These are phyloP conservation scores for Tubosaeta sp. DNA, from an alignment of 768 basidiomycete genomes.

Conservation along the genomic window DNA sequence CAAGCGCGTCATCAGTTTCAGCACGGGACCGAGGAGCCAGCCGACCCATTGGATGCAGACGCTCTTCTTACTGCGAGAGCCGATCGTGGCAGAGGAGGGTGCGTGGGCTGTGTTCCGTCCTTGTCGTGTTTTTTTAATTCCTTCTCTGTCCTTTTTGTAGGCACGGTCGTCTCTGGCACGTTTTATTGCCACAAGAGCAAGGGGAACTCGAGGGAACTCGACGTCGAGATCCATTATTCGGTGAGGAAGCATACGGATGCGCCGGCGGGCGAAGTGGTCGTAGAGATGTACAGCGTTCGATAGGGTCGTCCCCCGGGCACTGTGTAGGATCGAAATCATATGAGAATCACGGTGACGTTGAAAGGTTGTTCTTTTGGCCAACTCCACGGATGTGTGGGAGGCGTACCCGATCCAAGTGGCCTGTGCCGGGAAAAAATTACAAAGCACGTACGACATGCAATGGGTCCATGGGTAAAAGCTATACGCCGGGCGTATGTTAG, in stretches of 20 bases:
- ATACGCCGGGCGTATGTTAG: neutral
- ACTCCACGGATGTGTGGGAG: neutral
- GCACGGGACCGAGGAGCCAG: constrained; percentile 82
- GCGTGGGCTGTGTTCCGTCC: constrained; percentile 16
- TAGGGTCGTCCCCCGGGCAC: constrained; percentile 26
- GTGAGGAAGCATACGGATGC: constrained; percentile 40
- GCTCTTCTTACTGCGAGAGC: constrained; percentile 76
- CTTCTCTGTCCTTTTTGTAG: constrained; percentile 34
- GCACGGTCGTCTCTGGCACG: constrained; percentile 68
- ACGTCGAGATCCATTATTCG: constrained; percentile 83
- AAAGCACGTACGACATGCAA: neutral
- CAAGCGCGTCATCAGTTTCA: constrained; percentile 62
- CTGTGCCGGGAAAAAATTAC: neutral
- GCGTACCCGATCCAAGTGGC: neutral
- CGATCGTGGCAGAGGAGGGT: constrained; percentile 76
- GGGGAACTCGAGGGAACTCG: constrained; percentile 80
- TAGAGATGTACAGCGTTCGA: constrained; percentile 78
- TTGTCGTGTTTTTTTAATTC: neutral
- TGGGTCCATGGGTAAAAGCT: neutral
- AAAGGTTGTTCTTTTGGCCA: no score
- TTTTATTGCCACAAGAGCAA: constrained; percentile 81
- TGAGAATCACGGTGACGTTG: neutral
- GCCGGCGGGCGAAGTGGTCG: constrained; percentile 42
- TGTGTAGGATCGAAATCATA: neutral
- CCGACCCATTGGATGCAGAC: constrained; percentile 99